A percentile compares a stretch with the other conserved stretches of the same genome.
phyloP scores from a whole-genome alignment of 2,329 filamentous ascomycete genomes.

The Bretziella fagacearum region DNA sequence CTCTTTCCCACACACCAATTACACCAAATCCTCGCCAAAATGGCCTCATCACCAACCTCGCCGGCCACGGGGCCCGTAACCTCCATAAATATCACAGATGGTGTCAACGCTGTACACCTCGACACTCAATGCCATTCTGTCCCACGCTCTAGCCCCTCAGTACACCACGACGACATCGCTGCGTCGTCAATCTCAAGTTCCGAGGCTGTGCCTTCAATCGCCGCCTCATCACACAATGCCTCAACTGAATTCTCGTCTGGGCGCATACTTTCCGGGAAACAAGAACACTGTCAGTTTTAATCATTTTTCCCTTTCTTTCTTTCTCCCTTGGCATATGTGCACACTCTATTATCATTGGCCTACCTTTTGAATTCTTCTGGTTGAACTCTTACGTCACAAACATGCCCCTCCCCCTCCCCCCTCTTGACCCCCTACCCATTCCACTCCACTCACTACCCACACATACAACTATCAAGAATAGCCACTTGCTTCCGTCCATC shows the following conservation, averaged over 20 bases:
- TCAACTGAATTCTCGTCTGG: conserved; percentile 19
- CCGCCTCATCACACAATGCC: conserved; percentile 11
- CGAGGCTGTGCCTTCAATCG: conserved; percentile 4
- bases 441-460: neutral
- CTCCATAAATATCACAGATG: neutral
- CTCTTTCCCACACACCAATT: neutral
- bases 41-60: neutral
- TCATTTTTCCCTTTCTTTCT: neutral
- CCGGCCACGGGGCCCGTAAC: neutral
- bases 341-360: neutral
- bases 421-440: neutral
- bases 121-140: neutral
- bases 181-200: conserved; percentile 2
- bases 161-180: conserved; percentile 3
- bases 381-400: neutral
- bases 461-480: neutral
- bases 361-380: neutral
- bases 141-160: conserved; percentile 6
- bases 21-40: neutral
- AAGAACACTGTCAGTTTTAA: conserved; percentile 77
- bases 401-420: neutral
- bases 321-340: neutral
- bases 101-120: neutral
- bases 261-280: conserved; percentile 66
- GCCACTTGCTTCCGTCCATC: neutral